A percentile compares a stretch with the other conserved stretches of the same genome.
Conservation (phyloP, 495 filamentous ascomycete genomes). For the Hypoxylon intermedium region DNA sequence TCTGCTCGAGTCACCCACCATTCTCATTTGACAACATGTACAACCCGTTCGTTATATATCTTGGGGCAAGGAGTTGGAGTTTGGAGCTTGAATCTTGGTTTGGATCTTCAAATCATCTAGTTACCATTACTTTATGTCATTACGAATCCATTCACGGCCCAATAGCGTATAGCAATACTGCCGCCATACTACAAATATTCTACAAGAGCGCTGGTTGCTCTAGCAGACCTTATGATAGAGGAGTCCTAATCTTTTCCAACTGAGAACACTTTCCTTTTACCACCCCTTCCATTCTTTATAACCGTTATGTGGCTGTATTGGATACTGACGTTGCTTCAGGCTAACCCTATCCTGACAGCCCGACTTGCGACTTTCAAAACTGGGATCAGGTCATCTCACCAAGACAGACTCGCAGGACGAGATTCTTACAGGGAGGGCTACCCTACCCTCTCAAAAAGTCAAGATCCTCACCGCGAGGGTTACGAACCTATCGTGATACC, state of each 20-base stretch:
- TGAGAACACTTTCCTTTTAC: conserved; percentile 6
- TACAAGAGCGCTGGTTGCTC: conserved; percentile 8
- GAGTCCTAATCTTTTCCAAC: conserved; percentile 2
- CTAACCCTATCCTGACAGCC: conserved; percentile 19
- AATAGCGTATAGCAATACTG: conserved; percentile 1
- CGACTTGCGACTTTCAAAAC: conserved; percentile 10
- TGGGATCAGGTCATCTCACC: conserved; percentile 3
- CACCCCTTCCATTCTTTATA: conserved; percentile 1
- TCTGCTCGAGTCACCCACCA: conserved; percentile 10
- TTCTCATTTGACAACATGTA: conserved; percentile 17
- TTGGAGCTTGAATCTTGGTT: background rate
- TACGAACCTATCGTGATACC: conserved; percentile 14
- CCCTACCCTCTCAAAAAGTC: conserved; percentile 1
- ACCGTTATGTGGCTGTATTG: conserved; percentile 29
- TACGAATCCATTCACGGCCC: conserved; percentile 3
- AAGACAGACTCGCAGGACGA: conserved; percentile 8
- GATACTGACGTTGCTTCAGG: conserved; percentile 41
- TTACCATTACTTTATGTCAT: background rate
- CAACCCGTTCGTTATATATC: conserved; percentile 1
- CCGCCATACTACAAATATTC: conserved; percentile 1
- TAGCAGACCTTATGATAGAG: background rate
- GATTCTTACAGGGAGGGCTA: conserved; percentile 11
- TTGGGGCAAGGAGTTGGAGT: background rate
- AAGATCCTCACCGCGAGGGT: conserved; percentile 22
- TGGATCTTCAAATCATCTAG: background rate